Conservation (phyloP, 2,329 filamentous ascomycete species). For the Ceratocystis ficicola region DNA sequence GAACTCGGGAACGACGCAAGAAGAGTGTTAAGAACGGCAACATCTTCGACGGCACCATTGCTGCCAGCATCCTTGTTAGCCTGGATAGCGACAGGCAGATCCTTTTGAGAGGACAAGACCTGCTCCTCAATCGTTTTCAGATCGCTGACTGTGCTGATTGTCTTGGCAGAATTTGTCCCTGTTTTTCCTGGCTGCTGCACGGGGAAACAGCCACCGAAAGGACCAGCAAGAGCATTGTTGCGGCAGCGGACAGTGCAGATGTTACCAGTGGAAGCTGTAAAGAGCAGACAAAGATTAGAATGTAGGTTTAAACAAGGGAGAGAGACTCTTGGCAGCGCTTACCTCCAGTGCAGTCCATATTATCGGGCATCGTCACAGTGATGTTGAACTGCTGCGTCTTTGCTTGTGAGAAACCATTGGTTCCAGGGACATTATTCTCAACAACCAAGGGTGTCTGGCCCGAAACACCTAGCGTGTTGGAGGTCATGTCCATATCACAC, state of each 20-base stretch:
- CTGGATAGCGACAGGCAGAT: slow-evolving; percentile 34
- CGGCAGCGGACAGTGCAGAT: slow-evolving; percentile 48
- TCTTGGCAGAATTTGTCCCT: slow-evolving; percentile 34
- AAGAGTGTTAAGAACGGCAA: slow-evolving; percentile 29
- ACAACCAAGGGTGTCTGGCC: slow-evolving; percentile 36
- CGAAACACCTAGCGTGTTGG: slow-evolving; percentile 32
- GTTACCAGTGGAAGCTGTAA: slow-evolving; percentile 41
- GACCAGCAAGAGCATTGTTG: slow-evolving; percentile 45
- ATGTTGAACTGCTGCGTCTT: slow-evolving; percentile 46
- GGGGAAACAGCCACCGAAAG: slow-evolving; percentile 47
- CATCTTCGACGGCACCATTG: slow-evolving; percentile 26
- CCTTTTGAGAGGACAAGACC: slow-evolving; percentile 39
- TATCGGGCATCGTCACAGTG: slow-evolving; percentile 40
- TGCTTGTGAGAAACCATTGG: slow-evolving; percentile 45
- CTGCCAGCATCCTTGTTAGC: slow-evolving; percentile 35
- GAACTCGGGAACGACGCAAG: slow-evolving; percentile 27
- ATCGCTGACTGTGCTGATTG: slow-evolving; percentile 37
- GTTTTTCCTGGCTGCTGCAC: slow-evolving; percentile 42
- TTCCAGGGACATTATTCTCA: slow-evolving; percentile 46
- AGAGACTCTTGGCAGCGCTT: slow-evolving; percentile 23
- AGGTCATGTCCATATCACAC: slow-evolving; percentile 41
- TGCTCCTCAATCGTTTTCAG: slow-evolving; percentile 37
- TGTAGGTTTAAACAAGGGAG: not conserved
- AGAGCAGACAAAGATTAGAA: not conserved
- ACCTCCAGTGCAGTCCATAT: slow-evolving; percentile 41